Evolutionary conservation across 345 rosid genomes (phyloP).

Genomic region (Noccaea bulbosa): DNA sequence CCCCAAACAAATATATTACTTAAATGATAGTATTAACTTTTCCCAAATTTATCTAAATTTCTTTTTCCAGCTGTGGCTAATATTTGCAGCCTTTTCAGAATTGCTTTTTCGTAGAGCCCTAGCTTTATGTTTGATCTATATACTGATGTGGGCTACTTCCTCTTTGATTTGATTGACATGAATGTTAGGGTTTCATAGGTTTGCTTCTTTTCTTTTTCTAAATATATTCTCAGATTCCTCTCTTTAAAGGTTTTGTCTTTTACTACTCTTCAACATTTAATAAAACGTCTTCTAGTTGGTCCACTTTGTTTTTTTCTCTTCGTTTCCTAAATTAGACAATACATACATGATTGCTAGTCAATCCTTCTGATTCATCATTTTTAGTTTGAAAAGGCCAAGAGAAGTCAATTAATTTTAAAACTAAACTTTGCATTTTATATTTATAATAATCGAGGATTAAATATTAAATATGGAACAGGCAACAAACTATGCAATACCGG

Average conservation of each 20-base stretch:
- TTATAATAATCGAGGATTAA: slow-evolving; percentile 6
- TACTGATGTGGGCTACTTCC: slow-evolving; percentile 31
- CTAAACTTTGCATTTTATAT: background rate
- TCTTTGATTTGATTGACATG: slow-evolving; percentile 58
- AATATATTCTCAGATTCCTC: slow-evolving; percentile 45
- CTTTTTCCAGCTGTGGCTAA: slow-evolving; percentile 26
- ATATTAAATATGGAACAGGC: slow-evolving; percentile 42
- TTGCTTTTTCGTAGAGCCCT: slow-evolving; percentile 36
- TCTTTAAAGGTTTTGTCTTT: slow-evolving; percentile 47
- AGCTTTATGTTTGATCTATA: slow-evolving; percentile 33
- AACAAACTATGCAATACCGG: slow-evolving; percentile 48
- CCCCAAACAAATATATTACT: background rate
- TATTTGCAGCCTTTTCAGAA: slow-evolving; percentile 36
- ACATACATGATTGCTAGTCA: slow-evolving; percentile 32
- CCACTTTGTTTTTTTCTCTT: slow-evolving; percentile 31
- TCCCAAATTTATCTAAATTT: background rate
- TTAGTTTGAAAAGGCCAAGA: background rate
- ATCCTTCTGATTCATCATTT: slow-evolving; percentile 25
- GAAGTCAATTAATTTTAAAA: background rate
- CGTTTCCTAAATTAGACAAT: slow-evolving; percentile 29
- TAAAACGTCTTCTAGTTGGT: slow-evolving; percentile 14
- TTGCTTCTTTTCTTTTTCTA: slow-evolving; percentile 37
- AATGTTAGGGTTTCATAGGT: slow-evolving; percentile 53
- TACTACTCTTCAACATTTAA: slow-evolving; percentile 35
- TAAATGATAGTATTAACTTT: background rate